Base-by-base conservation (phyloP, 768 basidiomycete genomes). In the Termitomyces sp. region DNA sequence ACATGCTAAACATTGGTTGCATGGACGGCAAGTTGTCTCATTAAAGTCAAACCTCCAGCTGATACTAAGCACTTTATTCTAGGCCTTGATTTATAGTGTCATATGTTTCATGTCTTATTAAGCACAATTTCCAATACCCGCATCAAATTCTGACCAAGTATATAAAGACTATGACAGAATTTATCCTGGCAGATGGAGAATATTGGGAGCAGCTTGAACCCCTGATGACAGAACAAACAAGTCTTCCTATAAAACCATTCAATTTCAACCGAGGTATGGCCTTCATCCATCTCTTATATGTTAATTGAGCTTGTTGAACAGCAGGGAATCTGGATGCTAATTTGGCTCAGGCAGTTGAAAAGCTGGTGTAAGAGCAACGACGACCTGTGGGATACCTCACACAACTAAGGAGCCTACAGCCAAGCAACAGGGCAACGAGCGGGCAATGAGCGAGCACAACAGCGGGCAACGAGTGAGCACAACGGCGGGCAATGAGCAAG, bases 21-120 rank as follows among this genome's bases (percentile, higher is more conserved):
- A 9, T 28, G 38, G 53, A 7, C 38, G 53, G 53, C 16, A 13
- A 55, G 36, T 54, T 36, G 13, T 33, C 18, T 49, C 3, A 16
- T n/a, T 42, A 7, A 42, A 12, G 9, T n/a, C 35, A 53, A 38
- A 2, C 8, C 9, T 50, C 7, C 38, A 16, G 40, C 13, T 16
- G 15, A 39, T 6, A 28, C 12, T 55, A 24, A 15, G n/a, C n/a
- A n/a, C n/a, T n/a, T n/a, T 46, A 22, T 11, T 55, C 9, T 24
- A 55, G 53, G 38, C 53, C 53, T 24, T 38, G 22, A 55, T 55
- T 55, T 8, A 55, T 55, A 55, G 38, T 36, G 16, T 36, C 53
- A 40, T 55, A 55, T 8, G 13, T 55, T 24, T 7, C 18, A 39
- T 55, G 36, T 6, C 35, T 55, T 12, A 39, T 39, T 7, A 22